phyloP scores from a whole-genome alignment of 331 rosid species.

The Quercus phellos region DNA sequence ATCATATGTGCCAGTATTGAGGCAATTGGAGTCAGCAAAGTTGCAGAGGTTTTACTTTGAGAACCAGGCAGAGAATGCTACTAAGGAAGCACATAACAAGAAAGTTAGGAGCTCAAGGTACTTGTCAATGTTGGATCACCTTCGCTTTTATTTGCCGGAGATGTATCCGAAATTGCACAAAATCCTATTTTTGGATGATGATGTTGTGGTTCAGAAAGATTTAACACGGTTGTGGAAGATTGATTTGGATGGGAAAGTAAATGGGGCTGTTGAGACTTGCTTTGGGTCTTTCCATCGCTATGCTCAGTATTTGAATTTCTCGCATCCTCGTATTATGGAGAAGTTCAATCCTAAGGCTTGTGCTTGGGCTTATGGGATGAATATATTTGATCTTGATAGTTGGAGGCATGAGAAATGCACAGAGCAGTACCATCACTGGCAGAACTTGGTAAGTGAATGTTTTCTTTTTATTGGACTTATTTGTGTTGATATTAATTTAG shows the following conservation, averaged over 20 bases:
- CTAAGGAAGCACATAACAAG: conserved; percentile 46
- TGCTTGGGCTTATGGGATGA: conserved; percentile 95
- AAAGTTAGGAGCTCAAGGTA: conserved; percentile 49
- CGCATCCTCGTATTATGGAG: conserved; percentile 69
- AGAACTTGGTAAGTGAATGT: conserved; percentile 60
- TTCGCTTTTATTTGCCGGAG: conserved; percentile 90
- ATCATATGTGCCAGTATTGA: conserved; percentile 73
- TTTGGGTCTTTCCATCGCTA: conserved; percentile 92
- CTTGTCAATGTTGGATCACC: conserved; percentile 70
- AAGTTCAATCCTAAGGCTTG: conserved; percentile 82
- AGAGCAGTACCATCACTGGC: conserved; percentile 86
- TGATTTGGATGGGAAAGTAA: conserved; percentile 88
- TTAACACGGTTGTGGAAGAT: conserved; percentile 87
- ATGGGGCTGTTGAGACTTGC: conserved; percentile 96
- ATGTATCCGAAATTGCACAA: conserved; percentile 83
- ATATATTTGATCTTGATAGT: conserved; percentile 87
- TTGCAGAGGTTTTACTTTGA: conserved; percentile 44
- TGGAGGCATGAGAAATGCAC: conserved; percentile 88
- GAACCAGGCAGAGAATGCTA: conserved; percentile 46
- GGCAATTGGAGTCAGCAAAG: conserved; percentile 59
- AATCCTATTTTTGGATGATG: conserved; percentile 80
- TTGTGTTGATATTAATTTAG: background rate
- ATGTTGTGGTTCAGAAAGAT: conserved; percentile 93
- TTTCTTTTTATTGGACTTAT: background rate
- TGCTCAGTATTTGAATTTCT: conserved; percentile 75